These are phyloP conservation scores for Volvox africanus DNA, from an alignment of 139 green algal species.

Conservation along the genomic window DNA sequence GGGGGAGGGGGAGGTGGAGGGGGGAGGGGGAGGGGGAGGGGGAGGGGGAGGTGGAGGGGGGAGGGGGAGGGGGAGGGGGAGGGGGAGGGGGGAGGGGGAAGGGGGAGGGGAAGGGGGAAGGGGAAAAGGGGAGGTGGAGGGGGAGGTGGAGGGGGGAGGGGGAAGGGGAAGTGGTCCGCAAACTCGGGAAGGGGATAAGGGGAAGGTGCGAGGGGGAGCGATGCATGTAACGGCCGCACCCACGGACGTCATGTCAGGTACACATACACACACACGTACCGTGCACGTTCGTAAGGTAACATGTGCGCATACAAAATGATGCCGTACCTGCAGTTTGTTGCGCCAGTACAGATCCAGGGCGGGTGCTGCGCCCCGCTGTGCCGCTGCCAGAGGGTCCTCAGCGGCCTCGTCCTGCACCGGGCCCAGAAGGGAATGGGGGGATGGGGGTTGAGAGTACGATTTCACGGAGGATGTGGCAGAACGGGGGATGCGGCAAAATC, in stretches of 20 bases:
- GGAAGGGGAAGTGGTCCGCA: too few species aligned
- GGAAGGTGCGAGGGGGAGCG: too few species aligned
- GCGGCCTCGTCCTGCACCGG: conserved; percentile 73
- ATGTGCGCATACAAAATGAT: not conserved
- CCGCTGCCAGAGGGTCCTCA: conserved; percentile 78
- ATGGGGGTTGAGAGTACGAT: too few species aligned
- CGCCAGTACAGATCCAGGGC: conserved; percentile 81
- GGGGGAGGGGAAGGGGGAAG: not conserved
- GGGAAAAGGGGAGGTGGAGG: not conserved
- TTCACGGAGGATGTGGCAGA: too few species aligned
- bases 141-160: too few species aligned
- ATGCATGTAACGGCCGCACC: too few species aligned
- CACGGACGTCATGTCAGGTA: too few species aligned
- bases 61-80: too few species aligned
- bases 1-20: not conserved
- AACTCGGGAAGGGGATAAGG: too few species aligned
- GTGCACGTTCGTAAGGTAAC: not conserved
- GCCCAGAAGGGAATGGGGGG: too few species aligned
- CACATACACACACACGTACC: not conserved
- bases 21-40: not conserved
- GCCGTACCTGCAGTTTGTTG: conserved; percentile 71
- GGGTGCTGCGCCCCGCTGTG: conserved; percentile 46
- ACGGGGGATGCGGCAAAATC: too few species aligned
- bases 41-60: not conserved
- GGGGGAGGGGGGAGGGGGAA: not conserved